phyloP scores from a whole-genome alignment of 768 basidiomycete species.

The Megacollybia marginata region DNA sequence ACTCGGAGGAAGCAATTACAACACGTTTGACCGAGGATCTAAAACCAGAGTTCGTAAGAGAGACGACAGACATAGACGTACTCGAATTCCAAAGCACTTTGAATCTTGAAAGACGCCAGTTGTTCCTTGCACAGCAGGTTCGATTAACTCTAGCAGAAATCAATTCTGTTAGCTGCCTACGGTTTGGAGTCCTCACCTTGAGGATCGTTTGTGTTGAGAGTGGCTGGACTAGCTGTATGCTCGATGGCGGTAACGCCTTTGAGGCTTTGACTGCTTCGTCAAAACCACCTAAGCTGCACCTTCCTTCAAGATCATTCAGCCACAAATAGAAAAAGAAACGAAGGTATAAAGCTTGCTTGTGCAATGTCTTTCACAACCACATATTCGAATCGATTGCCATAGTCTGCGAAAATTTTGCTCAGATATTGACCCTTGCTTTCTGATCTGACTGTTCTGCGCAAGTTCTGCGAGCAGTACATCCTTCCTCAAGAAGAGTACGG shows the following conservation, averaged over 20 bases:
- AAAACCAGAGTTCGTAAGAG: not conserved
- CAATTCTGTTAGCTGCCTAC: not conserved
- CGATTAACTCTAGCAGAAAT: constrained; percentile 33
- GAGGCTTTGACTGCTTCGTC: constrained; percentile 69
- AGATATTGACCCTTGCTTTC: constrained; percentile 51
- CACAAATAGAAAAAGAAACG: not conserved
- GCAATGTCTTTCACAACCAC: constrained; percentile 65
- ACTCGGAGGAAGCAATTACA: constrained; percentile 54
- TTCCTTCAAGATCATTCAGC: constrained; percentile 24
- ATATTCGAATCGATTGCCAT: constrained; percentile 54
- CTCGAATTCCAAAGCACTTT: not conserved
- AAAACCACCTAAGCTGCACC: too few species aligned
- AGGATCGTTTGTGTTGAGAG: constrained; percentile 37
- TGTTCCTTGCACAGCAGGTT: constrained; percentile 54
- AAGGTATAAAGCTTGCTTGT: constrained; percentile 14
- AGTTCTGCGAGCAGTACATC: constrained; percentile 48
- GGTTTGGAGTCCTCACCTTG: constrained; percentile 16
- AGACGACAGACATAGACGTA: not conserved
- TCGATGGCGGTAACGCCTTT: constrained; percentile 62
- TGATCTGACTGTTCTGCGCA: constrained; percentile 53
- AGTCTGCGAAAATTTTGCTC: constrained; percentile 41
- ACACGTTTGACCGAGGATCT: constrained; percentile 43
- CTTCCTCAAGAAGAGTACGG: constrained; percentile 45
- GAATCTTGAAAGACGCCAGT: constrained; percentile 28
- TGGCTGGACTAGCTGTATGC: constrained; percentile 63